These are phyloP conservation scores for Nematocida major DNA, from an alignment of 371 early-diverging fungal genomes.

Conservation along the genomic window DNA sequence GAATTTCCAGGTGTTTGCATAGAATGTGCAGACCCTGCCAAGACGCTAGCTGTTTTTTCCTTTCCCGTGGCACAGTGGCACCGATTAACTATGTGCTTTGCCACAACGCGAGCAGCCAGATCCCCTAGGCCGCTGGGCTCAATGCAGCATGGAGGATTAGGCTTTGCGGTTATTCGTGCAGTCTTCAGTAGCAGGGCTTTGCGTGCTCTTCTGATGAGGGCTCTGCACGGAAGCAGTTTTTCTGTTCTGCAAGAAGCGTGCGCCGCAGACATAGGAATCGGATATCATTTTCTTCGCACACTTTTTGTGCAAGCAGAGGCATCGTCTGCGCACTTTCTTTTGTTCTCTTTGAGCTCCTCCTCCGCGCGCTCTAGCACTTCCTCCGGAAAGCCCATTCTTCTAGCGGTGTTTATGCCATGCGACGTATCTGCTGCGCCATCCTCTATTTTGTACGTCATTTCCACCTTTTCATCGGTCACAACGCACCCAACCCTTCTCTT, in stretches of 20 bases:
- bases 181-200: too few relatives aligned
- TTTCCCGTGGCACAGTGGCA: too few relatives aligned
- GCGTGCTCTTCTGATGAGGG: not conserved
- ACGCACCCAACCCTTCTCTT: conserved; percentile 54
- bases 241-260: not conserved
- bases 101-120: too few relatives aligned
- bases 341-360: conserved; percentile 14
- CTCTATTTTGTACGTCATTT: conserved; percentile 62
- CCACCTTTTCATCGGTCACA: conserved; percentile 7
- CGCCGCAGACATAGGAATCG: not conserved
- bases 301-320: too few relatives aligned
- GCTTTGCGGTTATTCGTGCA: too few relatives aligned
- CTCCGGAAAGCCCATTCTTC: conserved; percentile 80
- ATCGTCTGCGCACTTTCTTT: not conserved
- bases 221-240: not conserved
- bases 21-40: too few relatives aligned
- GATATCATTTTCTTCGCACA: too few relatives aligned
- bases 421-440: conserved; percentile 81
- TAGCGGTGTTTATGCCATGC: conserved; percentile 94
- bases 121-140: too few relatives aligned
- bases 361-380: conserved; percentile 57
- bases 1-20: too few relatives aligned
- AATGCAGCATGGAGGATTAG: too few relatives aligned
- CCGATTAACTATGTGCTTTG: too few relatives aligned
- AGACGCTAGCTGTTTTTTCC: too few relatives aligned